phyloP scores from a whole-genome alignment of 768 basidiomycete genomes.

The Leccinum subtestaceum region DNA sequence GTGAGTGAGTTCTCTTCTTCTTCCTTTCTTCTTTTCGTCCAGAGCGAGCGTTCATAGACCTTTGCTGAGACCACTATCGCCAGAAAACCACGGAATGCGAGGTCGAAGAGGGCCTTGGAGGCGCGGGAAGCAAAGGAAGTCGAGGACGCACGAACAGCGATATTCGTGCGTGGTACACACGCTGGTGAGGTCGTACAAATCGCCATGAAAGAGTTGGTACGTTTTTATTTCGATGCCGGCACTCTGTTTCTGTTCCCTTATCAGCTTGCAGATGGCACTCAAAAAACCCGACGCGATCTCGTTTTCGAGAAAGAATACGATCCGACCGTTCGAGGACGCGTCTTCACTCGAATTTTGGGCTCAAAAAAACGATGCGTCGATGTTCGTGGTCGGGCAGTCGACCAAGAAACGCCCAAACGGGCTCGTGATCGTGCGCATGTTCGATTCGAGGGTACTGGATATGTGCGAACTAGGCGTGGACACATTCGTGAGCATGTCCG shows the following conservation, averaged over 20 bases:
- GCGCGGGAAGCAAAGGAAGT: constrained; percentile 87
- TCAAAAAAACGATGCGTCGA: constrained; percentile 87
- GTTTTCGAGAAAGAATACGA: constrained; percentile 90
- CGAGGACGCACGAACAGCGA: constrained; percentile 80
- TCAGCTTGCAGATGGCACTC: constrained; percentile 70
- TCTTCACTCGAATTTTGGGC: constrained; percentile 90
- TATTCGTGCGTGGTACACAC: constrained; percentile 89
- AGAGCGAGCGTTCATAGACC: not conserved
- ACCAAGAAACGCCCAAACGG: constrained; percentile 93
- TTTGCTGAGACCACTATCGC: not conserved
- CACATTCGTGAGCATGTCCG: constrained; percentile 70
- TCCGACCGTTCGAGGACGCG: constrained; percentile 86
- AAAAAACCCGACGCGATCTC: constrained; percentile 89
- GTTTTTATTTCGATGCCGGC: constrained; percentile 22
- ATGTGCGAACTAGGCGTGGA: constrained; percentile 95
- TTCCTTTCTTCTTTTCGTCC: not conserved
- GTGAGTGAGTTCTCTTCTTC: constrained; percentile 17
- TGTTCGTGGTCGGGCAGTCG: constrained; percentile 88
- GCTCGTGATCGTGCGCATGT: constrained; percentile 83
- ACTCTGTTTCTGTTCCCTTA: not conserved
- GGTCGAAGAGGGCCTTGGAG: constrained; percentile 86
- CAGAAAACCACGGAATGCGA: constrained; percentile 93
- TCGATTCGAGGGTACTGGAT: constrained; percentile 81
- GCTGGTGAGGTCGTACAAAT: constrained; percentile 75
- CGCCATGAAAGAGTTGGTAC: constrained; percentile 87